Conservation (phyloP, 2,329 filamentous ascomycete species). For the Colletotrichum incanum region DNA sequence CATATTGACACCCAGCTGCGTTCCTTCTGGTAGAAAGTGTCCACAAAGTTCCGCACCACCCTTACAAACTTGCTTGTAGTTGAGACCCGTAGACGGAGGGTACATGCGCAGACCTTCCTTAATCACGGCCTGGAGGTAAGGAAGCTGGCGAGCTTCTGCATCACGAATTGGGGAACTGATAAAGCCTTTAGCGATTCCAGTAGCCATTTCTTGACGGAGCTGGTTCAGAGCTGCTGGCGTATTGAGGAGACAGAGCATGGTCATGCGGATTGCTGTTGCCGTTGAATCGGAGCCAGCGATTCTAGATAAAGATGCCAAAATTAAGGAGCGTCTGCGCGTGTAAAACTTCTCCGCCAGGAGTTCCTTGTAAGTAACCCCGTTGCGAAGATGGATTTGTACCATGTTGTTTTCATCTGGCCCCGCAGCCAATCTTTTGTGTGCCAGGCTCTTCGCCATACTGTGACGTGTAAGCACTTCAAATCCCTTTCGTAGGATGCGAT, state of each 20-base stretch:
- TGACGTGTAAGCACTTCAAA: neutral
- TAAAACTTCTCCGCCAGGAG: constrained; percentile 47
- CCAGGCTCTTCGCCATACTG: constrained; percentile 49
- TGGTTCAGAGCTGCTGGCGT: constrained; percentile 61
- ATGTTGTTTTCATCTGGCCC: constrained; percentile 50
- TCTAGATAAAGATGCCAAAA: neutral
- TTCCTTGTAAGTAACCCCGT: constrained; percentile 48
- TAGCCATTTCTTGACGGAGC: constrained; percentile 65
- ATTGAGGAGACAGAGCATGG: constrained; percentile 66
- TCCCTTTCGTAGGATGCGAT: rapidly evolving
- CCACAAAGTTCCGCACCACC: constrained; percentile 56
- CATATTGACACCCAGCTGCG: constrained; percentile 58
- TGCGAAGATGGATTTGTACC: constrained; percentile 49
- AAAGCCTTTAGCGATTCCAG: constrained; percentile 38
- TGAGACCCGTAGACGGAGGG: constrained; percentile 62
- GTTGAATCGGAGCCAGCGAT: constrained; percentile 57
- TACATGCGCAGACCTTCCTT: constrained; percentile 67
- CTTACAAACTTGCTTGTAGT: constrained; percentile 66
- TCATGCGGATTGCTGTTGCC: constrained; percentile 59
- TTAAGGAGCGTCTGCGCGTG: neutral
- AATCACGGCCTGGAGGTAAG: constrained; percentile 67
- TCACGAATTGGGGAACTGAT: constrained; percentile 49
- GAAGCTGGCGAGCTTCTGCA: constrained; percentile 54
- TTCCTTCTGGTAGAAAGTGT: constrained; percentile 55
- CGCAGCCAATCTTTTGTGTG: constrained; percentile 46